Evolutionary conservation across 2,329 filamentous ascomycete species (phyloP), one percentile per base, ranked within the genome.

Genomic region (Xylaria sp.): DNA sequence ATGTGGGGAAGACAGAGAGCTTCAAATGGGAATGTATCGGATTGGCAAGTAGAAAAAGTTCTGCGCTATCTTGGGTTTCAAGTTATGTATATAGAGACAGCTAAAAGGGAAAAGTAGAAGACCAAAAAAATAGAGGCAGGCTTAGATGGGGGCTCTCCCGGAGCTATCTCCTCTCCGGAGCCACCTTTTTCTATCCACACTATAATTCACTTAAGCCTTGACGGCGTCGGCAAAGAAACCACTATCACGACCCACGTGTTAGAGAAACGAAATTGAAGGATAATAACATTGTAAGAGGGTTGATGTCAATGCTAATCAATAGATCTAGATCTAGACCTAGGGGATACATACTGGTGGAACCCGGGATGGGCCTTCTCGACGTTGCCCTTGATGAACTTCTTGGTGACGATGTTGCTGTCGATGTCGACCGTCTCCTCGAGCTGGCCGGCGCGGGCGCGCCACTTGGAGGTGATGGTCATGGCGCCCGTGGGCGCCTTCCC

Each of bases 301-400:
- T 5, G 18, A 43, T 43, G 39, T 18, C 7, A 46, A 18, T 7
- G 15, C 41, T 18, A 46, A 43, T 43, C 1, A 15, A 18, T 18
- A 46, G n/a, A n/a, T n/a, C n/a, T n/a, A 28, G 28, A 28, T 28
- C 28, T 3, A 28, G 3, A 5, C 6, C 28, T 28, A 28, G 28
- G 28, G 28, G 6, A 28, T 10, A 20, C 61, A 46, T 52, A 68
- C 64, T 65, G 60, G 60, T 77, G 75, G 15, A 69, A 71, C 43
- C 64, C 74, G 10, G 73, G 72, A 57, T 78, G 76, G 3, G 56
- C 73, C 70, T 75, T 78, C 61, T 78, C 76, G n/a, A 78, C 71
- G 48, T 74, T 76, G 18, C 71, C 65, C 69, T 75, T 77, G 64
- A 79, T 70, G 65, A 78, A 66, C 63, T 72, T 75, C 67, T 71